phyloP scores from a whole-genome alignment of 306 rosid genomes.

The Citrullus amarus region DNA sequence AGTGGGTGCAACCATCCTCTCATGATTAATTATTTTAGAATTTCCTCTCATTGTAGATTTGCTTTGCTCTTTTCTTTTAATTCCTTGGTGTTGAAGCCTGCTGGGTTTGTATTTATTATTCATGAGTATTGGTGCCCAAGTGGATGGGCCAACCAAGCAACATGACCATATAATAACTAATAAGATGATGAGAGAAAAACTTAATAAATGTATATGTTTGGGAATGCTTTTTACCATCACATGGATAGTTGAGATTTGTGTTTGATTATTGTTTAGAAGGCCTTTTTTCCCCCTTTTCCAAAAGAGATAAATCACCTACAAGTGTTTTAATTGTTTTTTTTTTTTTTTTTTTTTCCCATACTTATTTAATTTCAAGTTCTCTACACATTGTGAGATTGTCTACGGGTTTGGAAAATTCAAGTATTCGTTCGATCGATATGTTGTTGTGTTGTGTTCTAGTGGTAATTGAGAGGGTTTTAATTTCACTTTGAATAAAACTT shows the following conservation, averaged over 20 bases:
- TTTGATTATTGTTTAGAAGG: background rate
- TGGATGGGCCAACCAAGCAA: background rate
- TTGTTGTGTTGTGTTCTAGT: no score
- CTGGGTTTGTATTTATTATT: background rate
- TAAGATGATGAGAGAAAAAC: background rate
- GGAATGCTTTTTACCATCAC: background rate
- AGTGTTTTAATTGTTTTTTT: no score
- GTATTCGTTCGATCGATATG: no score
- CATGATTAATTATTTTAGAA: background rate
- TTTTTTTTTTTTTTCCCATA: no score
- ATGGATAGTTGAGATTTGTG: background rate
- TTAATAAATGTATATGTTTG: background rate
- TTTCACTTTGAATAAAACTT: no score
- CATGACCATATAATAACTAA: background rate
- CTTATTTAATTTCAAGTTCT: no score
- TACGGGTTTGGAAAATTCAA: no score
- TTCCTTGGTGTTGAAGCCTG: background rate
- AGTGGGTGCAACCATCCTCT: no score
- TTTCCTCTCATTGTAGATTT: background rate
- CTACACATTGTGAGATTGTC: no score
- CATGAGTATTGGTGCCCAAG: background rate
- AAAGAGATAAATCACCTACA: background rate
- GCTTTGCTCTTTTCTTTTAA: background rate
- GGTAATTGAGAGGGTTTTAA: no score
- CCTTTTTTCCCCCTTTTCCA: background rate